phyloP scores from a whole-genome alignment of 352 stramenopile species.

The Phytophthora fragariae region DNA sequence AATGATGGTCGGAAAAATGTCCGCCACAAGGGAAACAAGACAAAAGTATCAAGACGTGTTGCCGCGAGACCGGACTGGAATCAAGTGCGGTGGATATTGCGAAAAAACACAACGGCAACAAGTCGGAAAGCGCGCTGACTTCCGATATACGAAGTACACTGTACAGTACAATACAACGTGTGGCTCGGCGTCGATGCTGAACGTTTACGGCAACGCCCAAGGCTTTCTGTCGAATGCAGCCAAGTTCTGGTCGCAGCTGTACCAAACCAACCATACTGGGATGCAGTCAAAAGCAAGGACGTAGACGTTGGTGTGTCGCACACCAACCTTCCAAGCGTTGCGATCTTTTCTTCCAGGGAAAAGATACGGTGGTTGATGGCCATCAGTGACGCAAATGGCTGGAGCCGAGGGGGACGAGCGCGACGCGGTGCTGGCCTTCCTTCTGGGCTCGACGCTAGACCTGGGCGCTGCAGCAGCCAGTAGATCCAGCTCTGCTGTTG shows the following conservation, averaged over 20 bases:
- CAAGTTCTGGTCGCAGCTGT: not conserved
- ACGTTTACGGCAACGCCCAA: not conserved
- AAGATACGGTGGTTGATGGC: conserved; percentile 29
- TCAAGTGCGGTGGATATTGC: conserved; percentile 1
- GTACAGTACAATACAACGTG: not conserved
- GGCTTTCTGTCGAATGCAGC: too few species aligned
- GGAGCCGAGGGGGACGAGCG: not conserved
- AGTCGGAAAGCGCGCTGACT: conserved; percentile 5
- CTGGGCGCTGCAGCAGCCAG: not conserved
- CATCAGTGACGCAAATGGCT: conserved; percentile 19
- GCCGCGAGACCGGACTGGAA: conserved; percentile 19
- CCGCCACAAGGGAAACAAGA: not conserved
- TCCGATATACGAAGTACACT: not conserved
- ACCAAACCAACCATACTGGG: too few species aligned
- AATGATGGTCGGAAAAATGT: not conserved
- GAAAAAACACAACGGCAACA: not conserved
- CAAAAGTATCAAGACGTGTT: conserved; percentile 21
- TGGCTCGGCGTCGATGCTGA: not conserved
- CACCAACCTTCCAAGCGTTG: conserved; percentile 10
- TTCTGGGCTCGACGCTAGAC: conserved; percentile 18
- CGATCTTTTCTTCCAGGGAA: conserved; percentile 23
- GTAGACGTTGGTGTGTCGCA: not conserved
- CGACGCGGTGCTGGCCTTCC: conserved; percentile 33
- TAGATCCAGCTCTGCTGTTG: too few species aligned
- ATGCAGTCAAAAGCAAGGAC: too few species aligned